Evolutionary conservation across 768 basidiomycete species (phyloP).

Genomic region (Lentinula sp.): DNA sequence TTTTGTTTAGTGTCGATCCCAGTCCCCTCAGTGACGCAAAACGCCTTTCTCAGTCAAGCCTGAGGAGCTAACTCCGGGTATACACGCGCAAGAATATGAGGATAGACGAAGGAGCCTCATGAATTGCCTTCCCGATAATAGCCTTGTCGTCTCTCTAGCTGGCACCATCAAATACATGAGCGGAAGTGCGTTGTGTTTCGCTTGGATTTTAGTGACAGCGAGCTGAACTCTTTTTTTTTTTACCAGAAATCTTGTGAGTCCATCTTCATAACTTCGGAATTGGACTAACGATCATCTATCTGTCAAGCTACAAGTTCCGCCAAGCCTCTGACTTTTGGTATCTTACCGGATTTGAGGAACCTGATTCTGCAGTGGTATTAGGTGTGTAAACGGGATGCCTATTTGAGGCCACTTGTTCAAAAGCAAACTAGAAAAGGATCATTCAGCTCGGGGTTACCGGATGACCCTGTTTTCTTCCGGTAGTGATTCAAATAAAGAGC

Average conservation of each 20-base stretch:
- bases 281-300: constrained; percentile 5
- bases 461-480: constrained; percentile 84
- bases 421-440: constrained; percentile 53
- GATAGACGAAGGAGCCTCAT: constrained; percentile 62
- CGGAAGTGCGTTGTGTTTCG: constrained; percentile 46
- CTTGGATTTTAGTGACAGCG: background rate
- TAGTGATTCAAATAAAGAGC: constrained; percentile 68
- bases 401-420: background rate
- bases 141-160: constrained; percentile 70
- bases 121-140: constrained; percentile 65
- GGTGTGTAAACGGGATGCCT: constrained; percentile 33
- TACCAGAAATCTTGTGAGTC: constrained; percentile 71
- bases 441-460: constrained; percentile 68
- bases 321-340: constrained; percentile 95
- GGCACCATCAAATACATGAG: constrained; percentile 85
- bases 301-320: constrained; percentile 84
- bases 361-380: constrained; percentile 83
- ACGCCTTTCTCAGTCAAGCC: constrained; percentile 35
- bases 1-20: constrained; percentile 1
- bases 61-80: constrained; percentile 79
- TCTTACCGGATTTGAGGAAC: constrained; percentile 92
- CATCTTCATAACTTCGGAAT: background rate
- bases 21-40: background rate
- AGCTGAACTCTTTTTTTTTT: constrained; percentile 7
- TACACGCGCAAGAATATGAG: constrained; percentile 75